These are phyloP conservation scores for Lactarius indigo DNA, from an alignment of 768 basidiomycete genomes.

Conservation along the genomic window DNA sequence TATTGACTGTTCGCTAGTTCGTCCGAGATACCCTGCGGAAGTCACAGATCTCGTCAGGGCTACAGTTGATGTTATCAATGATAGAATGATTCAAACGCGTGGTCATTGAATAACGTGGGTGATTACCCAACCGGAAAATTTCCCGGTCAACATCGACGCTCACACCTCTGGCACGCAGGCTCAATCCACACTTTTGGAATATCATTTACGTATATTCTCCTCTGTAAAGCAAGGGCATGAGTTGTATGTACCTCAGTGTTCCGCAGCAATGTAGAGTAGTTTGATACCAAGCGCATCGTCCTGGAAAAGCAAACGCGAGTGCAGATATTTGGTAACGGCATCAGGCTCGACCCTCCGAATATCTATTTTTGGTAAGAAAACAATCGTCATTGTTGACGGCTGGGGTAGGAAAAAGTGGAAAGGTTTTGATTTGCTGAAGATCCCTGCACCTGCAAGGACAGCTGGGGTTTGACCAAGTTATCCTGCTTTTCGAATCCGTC, in stretches of 20 bases:
- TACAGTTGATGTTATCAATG: neutral
- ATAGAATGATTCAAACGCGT: neutral
- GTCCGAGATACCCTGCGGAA: neutral
- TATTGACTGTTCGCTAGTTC: neutral
- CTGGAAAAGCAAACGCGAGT: neutral
- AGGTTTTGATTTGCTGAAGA: neutral
- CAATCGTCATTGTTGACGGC: too few species aligned
- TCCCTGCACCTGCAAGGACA: neutral
- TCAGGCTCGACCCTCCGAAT: too few species aligned
- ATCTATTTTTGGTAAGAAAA: too few species aligned
- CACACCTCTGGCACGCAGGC: neutral
- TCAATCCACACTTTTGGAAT: neutral
- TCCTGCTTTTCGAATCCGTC: neutral
- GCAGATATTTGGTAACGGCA: too few species aligned
- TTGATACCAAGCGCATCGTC: neutral
- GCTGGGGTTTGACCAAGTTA: neutral
- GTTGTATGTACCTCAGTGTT: neutral
- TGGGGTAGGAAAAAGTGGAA: neutral
- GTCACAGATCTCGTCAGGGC: neutral
- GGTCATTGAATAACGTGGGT: neutral
- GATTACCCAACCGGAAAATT: neutral
- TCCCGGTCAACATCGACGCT: neutral
- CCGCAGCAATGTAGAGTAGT: neutral
- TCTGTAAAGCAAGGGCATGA: neutral
- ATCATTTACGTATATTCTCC: neutral